phyloP scores from a whole-genome alignment of 768 basidiomycete genomes.

The Boletus rubescentipes region DNA sequence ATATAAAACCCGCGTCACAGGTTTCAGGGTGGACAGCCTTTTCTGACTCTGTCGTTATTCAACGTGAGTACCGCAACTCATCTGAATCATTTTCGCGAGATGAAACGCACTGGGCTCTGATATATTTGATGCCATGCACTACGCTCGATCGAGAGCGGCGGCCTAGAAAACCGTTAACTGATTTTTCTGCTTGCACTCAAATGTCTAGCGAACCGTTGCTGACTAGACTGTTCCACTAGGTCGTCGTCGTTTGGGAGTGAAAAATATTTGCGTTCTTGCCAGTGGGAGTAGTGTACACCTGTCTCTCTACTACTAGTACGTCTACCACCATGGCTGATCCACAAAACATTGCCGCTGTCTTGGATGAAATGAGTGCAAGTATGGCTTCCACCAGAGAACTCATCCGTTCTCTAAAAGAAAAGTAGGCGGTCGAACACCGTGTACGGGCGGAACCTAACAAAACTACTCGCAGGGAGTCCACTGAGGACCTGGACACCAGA shows the following conservation, averaged over 20 bases:
- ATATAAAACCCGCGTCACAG: neutral
- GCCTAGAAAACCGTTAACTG: conserved; percentile 69
- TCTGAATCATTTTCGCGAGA: conserved; percentile 27
- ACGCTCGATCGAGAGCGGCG: conserved; percentile 48
- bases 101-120: conserved; percentile 71
- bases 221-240: conserved; percentile 5
- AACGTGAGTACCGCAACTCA: neutral
- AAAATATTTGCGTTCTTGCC: neutral
- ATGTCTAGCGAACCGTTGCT: neutral
- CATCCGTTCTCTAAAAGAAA: conserved; percentile 53
- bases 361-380: conserved; percentile 62
- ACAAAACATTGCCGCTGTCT: conserved; percentile 21
- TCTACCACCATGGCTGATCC: conserved; percentile 18
- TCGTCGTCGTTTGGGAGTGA: neutral
- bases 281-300: conserved; percentile 7
- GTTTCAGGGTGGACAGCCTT: neutral
- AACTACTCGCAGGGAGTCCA: conserved; percentile 23
- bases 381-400: conserved; percentile 59
- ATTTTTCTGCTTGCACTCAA: conserved; percentile 22
- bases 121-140: conserved; percentile 48
- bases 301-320: neutral
- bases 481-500: conserved; percentile 48
- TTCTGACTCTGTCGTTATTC: neutral
- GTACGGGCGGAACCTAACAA: conserved; percentile 14
- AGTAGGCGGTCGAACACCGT: conserved; percentile 39